Evolutionary conservation across 2,329 filamentous ascomycete species (phyloP), one percentile per base, ranked within the genome.

Genomic region (Talaromyces sp.): DNA sequence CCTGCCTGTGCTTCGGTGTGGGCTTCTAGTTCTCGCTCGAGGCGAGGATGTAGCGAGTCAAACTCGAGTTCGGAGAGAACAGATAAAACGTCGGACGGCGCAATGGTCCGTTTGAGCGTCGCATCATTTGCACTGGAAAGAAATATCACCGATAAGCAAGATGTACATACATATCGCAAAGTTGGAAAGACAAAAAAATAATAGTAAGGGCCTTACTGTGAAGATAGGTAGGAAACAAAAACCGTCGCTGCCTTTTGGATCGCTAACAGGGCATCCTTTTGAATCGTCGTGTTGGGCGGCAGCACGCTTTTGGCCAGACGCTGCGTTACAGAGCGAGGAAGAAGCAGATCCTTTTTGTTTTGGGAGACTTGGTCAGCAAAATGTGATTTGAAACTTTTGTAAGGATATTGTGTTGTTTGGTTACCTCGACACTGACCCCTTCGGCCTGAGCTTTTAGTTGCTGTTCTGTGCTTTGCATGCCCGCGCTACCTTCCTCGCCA

Each of bases 241-340:
- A 89, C 86, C 4, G 86, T 88, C 31, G 86, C 86, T 64, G 84
- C 85, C 70, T 88, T 88, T 57, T 85, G 84, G 64, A 89, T 82
- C 7, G 86, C 86, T 16, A 87, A 75, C 4, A 88, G 75, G 10
- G 86, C 86, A 75, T 89, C 86, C 73, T 87, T 87, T 68, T 87
- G 84, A 47, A 89, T 85, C 55, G 84, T 82, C 16, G 86, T 88
- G 71, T 88, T 88, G 4, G 86, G 79, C 1, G 86, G 86, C 3
- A 88, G 78, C 6, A 87, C 85, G 61, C 85, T 83, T 73, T 87
- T 87, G 12, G 85, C 84, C 23, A 88, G 81, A 30, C 86, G 82
- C 60, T 84, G 80, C 30, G 87, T 83, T 70, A 87, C 82, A 5
- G 85, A 84, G 64, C 85, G 85, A 18, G 86, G 86, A 47, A 89